Conservation (phyloP, 345 rosid species). For the Eucalyptus marginata region DNA sequence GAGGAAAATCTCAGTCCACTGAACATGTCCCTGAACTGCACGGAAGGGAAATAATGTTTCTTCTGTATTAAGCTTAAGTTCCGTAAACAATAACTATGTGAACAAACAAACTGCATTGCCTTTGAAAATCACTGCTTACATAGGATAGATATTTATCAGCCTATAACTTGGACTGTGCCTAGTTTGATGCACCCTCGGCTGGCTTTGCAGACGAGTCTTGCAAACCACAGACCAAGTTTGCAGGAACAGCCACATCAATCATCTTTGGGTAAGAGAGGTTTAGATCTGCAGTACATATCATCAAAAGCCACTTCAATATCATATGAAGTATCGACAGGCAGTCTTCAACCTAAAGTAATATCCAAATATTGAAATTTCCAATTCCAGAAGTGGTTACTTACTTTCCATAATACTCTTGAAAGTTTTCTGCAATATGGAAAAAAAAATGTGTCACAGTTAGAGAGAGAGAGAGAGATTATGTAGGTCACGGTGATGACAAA, state of each 20-base stretch:
- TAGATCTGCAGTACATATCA: conserved; percentile 30
- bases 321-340: not conserved
- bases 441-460: not conserved
- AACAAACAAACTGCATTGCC: not conserved
- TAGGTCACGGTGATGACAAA: not conserved
- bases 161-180: not conserved
- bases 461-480: not conserved
- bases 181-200: not conserved
- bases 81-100: not conserved
- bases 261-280: conserved; percentile 80
- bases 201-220: conserved; percentile 28
- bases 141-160: not conserved
- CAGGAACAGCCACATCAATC: conserved; percentile 83
- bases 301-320: not conserved
- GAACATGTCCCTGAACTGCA: not conserved
- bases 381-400: conserved; percentile 12
- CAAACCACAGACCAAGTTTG: conserved; percentile 82
- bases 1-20: not conserved
- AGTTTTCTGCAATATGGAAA: conserved; percentile 41
- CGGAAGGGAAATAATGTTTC: not conserved
- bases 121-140: not conserved
- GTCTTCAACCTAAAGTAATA: not conserved
- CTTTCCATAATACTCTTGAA: conserved; percentile 78
- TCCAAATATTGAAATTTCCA: not conserved
- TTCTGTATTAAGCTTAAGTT: not conserved